These are phyloP conservation scores for Tetrapyrgos nigripes DNA, from an alignment of 1,284 basidiomycete species.

Conservation along the genomic window DNA sequence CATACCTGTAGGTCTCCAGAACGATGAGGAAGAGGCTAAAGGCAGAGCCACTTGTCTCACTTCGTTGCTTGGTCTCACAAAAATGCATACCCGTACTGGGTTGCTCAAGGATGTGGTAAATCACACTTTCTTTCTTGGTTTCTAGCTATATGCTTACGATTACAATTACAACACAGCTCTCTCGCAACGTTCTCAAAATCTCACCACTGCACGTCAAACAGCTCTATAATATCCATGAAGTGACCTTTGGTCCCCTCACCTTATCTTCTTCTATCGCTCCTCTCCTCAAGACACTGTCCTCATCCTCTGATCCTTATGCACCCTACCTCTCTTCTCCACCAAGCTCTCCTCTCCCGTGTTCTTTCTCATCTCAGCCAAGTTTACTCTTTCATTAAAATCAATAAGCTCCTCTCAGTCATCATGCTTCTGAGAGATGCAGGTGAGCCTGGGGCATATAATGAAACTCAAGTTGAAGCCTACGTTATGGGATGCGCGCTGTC, in stretches of 20 bases:
- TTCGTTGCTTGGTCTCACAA: conserved; percentile 85
- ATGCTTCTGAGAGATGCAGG: conserved; percentile 69
- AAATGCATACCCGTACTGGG: conserved; percentile 86
- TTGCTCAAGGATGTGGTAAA: conserved; percentile 87
- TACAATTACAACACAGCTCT: conserved; percentile 57
- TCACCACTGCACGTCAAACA: conserved; percentile 79
- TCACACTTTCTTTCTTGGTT: conserved; percentile 26
- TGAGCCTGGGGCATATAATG: conserved; percentile 64
- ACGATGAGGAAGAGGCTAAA: conserved; percentile 77
- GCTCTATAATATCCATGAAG: conserved; percentile 92
- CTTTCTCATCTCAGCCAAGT: conserved; percentile 95
- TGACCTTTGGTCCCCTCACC: conserved; percentile 93
- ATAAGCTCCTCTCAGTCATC: conserved; percentile 79
- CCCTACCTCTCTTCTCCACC: conserved; percentile 91
- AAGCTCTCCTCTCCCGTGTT: conserved; percentile 92
- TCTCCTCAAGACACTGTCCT: conserved; percentile 68
- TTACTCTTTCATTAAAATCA: conserved; percentile 89
- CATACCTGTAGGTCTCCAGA: conserved; percentile 84
- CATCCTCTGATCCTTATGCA: conserved; percentile 43
- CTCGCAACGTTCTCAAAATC: conserved; percentile 87
- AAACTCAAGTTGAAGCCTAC: conserved; percentile 88
- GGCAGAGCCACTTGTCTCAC: conserved; percentile 83
- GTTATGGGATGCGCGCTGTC: conserved; percentile 91
- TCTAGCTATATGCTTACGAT: conserved; percentile 1
- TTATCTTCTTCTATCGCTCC: conserved; percentile 88